A percentile compares a stretch with the other conserved stretches of the same genome.
phyloP scores from a whole-genome alignment of 2,329 filamentous ascomycete genomes.

The Calonectria fujianensis region DNA sequence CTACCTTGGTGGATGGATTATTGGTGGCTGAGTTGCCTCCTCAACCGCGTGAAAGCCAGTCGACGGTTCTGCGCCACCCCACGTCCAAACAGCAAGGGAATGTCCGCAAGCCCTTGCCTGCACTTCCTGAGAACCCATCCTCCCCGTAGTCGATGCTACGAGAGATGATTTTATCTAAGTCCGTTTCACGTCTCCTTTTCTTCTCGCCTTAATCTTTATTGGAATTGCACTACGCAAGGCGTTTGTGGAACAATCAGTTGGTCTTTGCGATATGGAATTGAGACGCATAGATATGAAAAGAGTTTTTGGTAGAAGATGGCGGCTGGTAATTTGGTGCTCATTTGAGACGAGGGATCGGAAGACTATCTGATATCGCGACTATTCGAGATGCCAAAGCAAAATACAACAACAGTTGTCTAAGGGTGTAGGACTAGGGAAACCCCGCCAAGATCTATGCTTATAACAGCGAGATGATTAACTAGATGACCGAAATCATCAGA shows the following conservation, averaged over 20 bases:
- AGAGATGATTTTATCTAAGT: neutral
- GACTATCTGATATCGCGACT: constrained; percentile 43
- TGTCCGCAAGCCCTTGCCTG: constrained; percentile 66
- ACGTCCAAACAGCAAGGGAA: constrained; percentile 49
- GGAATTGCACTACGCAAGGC: neutral
- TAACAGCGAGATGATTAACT: constrained; percentile 44
- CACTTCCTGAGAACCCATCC: constrained; percentile 62
- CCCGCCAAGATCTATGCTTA: constrained; percentile 39
- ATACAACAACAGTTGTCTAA: constrained; percentile 49
- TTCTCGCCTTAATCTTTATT: neutral
- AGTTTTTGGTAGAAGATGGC: neutral
- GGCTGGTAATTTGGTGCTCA: constrained; percentile 39
- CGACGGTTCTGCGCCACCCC: constrained; percentile 43
- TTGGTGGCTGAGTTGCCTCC: constrained; percentile 38
- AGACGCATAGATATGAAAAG: neutral
- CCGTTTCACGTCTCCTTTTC: neutral
- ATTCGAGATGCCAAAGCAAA: constrained; percentile 47
- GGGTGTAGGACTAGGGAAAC: constrained; percentile 43
- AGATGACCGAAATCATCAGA: constrained; percentile 45
- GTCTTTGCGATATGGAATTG: neutral
- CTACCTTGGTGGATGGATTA: constrained; percentile 45
- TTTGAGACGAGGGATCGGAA: constrained; percentile 46
- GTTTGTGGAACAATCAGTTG: neutral
- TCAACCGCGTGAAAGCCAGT: constrained; percentile 40
- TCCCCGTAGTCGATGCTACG: constrained; percentile 44